phyloP scores from a whole-genome alignment of 1,139 yeast genomes.

The Yarrowia galli region DNA sequence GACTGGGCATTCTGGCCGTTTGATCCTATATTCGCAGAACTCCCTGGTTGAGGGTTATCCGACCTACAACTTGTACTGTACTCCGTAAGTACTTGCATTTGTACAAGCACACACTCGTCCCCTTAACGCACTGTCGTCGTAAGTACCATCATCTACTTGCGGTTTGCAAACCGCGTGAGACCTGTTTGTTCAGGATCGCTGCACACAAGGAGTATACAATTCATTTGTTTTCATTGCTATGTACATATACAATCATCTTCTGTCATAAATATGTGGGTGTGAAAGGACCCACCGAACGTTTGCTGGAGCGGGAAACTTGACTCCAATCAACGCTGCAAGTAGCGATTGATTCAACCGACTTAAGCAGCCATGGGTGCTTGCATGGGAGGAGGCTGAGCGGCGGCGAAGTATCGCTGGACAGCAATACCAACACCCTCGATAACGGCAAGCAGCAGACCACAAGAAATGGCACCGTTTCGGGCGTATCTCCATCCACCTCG shows the following conservation, averaged over 20 bases:
- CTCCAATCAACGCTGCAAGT: not conserved
- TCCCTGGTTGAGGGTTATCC: too few species aligned
- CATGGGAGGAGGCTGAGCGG: conserved; percentile 67
- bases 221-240: conserved; percentile 31
- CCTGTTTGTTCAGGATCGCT: not conserved
- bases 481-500: conserved; percentile 99
- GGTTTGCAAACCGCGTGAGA: too few species aligned
- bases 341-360: conserved; percentile 21
- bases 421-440: conserved; percentile 98
- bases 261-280: conserved; percentile 35
- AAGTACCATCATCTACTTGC: too few species aligned
- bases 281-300: conserved; percentile 25
- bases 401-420: conserved; percentile 89
- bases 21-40: too few species aligned
- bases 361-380: conserved; percentile 49
- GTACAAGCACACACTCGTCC: not conserved
- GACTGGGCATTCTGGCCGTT: too few species aligned
- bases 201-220: not conserved
- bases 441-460: conserved; percentile 96
- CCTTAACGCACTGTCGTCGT: too few species aligned
- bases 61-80: too few species aligned
- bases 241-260: conserved; percentile 35
- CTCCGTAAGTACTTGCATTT: not conserved
- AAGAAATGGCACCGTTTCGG: conserved; percentile 94
- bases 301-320: not conserved